phyloP scores from a whole-genome alignment of 2,329 filamentous ascomycete species.

The Talaromyces sp. region DNA sequence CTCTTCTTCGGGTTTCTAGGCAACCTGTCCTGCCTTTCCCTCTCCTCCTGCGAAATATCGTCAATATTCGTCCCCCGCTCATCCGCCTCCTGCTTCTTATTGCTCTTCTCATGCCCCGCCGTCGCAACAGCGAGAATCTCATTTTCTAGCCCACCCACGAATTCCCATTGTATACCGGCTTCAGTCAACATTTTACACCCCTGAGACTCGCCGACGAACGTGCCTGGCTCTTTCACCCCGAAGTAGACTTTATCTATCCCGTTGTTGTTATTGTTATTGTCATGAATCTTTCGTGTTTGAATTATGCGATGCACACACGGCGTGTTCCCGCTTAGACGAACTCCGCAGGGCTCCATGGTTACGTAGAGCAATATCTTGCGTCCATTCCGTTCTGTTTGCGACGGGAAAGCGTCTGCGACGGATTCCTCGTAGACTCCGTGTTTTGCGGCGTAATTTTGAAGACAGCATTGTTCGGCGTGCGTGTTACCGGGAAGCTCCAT shows the following conservation, averaged over 20 bases:
- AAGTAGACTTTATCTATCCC: conserved; percentile 77
- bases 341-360: conserved; percentile 66
- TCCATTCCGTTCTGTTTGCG: conserved; percentile 7
- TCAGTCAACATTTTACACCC: conserved; percentile 67
- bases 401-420: conserved; percentile 41
- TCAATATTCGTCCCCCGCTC: conserved; percentile 35
- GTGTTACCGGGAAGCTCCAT: conserved; percentile 90
- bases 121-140: conserved; percentile 80
- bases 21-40: conserved; percentile 34
- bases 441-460: conserved; percentile 60
- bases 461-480: conserved; percentile 90
- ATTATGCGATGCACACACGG: conserved; percentile 73
- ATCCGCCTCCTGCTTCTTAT: conserved; percentile 26
- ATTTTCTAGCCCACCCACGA: conserved; percentile 70
- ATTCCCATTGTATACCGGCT: conserved; percentile 69
- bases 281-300: conserved; percentile 45
- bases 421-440: conserved; percentile 36
- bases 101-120: conserved; percentile 64
- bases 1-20: conserved; percentile 47
- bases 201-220: conserved; percentile 79
- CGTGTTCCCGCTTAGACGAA: conserved; percentile 45
- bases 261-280: conserved; percentile 43
- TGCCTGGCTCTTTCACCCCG: conserved; percentile 84
- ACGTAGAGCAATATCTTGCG: conserved; percentile 69
- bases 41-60: conserved; percentile 39